These are phyloP conservation scores for Vittaforma corneae DNA, from an alignment of 371 early-diverging fungal genomes.

Conservation along the genomic window DNA sequence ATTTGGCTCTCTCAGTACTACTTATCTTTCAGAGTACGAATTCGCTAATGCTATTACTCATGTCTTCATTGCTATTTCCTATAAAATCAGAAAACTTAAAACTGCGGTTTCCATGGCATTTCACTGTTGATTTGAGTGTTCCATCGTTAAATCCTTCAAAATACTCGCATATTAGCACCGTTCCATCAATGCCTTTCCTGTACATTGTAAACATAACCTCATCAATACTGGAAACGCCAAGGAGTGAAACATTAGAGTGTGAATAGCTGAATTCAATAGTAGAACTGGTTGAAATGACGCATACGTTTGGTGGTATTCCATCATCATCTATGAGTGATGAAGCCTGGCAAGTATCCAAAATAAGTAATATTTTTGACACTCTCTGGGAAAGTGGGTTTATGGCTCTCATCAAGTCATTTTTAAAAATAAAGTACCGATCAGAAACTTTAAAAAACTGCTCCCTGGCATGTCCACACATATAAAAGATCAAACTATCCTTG, in stretches of 20 bases:
- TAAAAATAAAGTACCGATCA: slow-evolving; percentile 42
- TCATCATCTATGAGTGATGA: slow-evolving; percentile 42
- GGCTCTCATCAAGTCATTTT: slow-evolving; percentile 49
- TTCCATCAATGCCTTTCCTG: too few relatives aligned
- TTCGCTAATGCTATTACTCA: too few relatives aligned
- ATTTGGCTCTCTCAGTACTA: too few relatives aligned
- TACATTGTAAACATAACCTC: slow-evolving; percentile 32
- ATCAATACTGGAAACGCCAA: slow-evolving; percentile 25
- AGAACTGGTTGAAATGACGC: slow-evolving; percentile 41
- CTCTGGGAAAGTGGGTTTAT: slow-evolving; percentile 29
- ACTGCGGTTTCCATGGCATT: not conserved
- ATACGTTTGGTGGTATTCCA: slow-evolving; percentile 40
- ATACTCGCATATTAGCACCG: not conserved
- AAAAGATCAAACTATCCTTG: slow-evolving; percentile 51
- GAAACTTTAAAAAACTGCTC: slow-evolving; percentile 53
- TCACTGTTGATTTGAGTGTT: not conserved
- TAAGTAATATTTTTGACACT: slow-evolving; percentile 47
- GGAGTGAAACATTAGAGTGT: not conserved
- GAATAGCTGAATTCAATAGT: slow-evolving; percentile 47
- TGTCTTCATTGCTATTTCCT: too few relatives aligned
- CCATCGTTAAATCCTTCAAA: not conserved
- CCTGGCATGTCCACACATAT: slow-evolving; percentile 57
- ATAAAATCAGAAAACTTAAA: not conserved
- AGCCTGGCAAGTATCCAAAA: slow-evolving; percentile 58
- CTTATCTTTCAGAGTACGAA: too few relatives aligned